These are phyloP conservation scores for Ambrosiella beaveri DNA, from an alignment of 2,329 filamentous ascomycete genomes.

Conservation along the genomic window DNA sequence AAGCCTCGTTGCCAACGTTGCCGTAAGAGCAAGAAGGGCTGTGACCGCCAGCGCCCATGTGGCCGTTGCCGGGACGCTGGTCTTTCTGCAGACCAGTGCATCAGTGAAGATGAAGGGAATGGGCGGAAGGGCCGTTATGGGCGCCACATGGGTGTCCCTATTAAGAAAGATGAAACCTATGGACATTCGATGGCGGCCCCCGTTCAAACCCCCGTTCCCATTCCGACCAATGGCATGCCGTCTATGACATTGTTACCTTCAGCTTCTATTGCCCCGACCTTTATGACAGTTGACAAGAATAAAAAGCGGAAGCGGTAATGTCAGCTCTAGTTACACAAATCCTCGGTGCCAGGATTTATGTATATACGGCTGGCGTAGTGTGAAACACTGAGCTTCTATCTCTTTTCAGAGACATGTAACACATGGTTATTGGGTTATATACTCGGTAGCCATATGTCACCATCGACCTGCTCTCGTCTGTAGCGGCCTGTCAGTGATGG, in stretches of 20 bases:
- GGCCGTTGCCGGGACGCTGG: slow-evolving; percentile 92
- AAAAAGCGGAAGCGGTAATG: slow-evolving; percentile 45
- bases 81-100: slow-evolving; percentile 78
- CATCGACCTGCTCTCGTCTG: background rate
- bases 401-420: background rate
- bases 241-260: slow-evolving; percentile 24
- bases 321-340: background rate
- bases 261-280: slow-evolving; percentile 24
- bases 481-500: background rate
- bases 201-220: slow-evolving; percentile 10
- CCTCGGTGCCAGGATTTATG: background rate
- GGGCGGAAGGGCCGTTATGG: slow-evolving; percentile 87
- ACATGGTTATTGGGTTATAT: background rate
- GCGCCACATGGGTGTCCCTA: slow-evolving; percentile 51
- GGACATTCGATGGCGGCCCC: slow-evolving; percentile 20
- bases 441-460: background rate
- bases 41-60: slow-evolving; percentile 88
- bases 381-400: slow-evolving; percentile 1
- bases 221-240: slow-evolving; percentile 9
- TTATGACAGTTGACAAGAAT: slow-evolving; percentile 31
- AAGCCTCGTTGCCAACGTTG: slow-evolving; percentile 96
- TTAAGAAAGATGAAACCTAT: slow-evolving; percentile 37
- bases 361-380: background rate
- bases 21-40: slow-evolving; percentile 98
- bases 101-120: slow-evolving; percentile 96